Base-by-base conservation (phyloP, 768 basidiomycete genomes). In the Boletus fagicola region DNA sequence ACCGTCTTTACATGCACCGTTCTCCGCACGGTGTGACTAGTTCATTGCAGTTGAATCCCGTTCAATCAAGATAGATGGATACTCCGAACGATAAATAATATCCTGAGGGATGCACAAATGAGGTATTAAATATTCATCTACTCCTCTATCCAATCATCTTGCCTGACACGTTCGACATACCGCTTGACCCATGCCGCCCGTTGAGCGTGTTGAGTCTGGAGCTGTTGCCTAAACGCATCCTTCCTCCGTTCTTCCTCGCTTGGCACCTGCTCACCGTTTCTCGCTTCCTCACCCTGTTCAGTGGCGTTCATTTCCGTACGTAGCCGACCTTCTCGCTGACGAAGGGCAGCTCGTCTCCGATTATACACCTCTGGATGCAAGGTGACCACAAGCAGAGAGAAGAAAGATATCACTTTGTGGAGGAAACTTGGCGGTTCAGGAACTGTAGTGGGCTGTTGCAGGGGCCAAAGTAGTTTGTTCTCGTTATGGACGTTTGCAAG, bases 351-450 rank as follows among this genome's bases (percentile, higher is more conserved):
- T 49, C 88, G 75, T 64, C 89, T 77, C 58, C 83, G 80, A 65
- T 90, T 84, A 83, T 88, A 90, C 40, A 88, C 76, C 39, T 87
- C 88, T 5, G 89, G 89, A 66, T 90, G 84, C 36, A 88, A 68
- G 16, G 88, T 89, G 33, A 81, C 74, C 30, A 84, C 36, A 42
- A 90, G 72, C 35, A 91, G 71, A 31, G 75, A 73, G 31, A 83
- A 59, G 65, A 91, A 89, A 10, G 81, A 79, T 44, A 70, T 68
- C 24, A 73, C 54, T 64, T 83, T 86, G 65, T 80, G 83, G 10
- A 75, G 63, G 5, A 86, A 54, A 24, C 73, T 69, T 11, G 86
- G 86, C 50, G 80, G 78, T 20, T 68, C 67, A 18, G 62, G 62
- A 4, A 45, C 22, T n/a, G 53, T 49, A 45, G 58, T 10, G 38